Evolutionary conservation across 2,329 filamentous ascomycete genomes (phyloP).

Genomic region (Aspergillus luchuensis): DNA sequence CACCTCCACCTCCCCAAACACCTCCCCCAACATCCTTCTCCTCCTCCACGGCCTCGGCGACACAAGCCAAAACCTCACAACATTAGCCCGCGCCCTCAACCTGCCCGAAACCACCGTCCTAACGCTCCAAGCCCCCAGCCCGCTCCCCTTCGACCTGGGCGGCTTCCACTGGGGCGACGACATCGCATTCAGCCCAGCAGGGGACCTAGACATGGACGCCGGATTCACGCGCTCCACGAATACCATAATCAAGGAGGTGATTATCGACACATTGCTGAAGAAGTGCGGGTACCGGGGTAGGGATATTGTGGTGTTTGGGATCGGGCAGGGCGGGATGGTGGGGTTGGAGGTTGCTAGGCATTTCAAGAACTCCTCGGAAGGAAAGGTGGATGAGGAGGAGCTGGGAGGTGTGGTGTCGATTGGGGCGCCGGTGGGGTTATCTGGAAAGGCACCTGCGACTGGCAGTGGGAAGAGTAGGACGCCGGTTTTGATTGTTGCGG

Average conservation of each 20-base stretch:
- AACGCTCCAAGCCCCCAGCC: slow-evolving; percentile 69
- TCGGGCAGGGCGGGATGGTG: slow-evolving; percentile 67
- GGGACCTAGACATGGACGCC: slow-evolving; percentile 62
- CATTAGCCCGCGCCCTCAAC: slow-evolving; percentile 67
- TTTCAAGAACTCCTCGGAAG: slow-evolving; percentile 33
- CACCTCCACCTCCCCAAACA: slow-evolving; percentile 46
- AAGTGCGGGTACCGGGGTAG: slow-evolving; percentile 61
- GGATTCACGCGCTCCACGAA: slow-evolving; percentile 57
- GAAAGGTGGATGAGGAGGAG: slow-evolving; percentile 3
- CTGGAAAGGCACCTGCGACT: slow-evolving; percentile 1
- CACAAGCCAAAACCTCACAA: slow-evolving; percentile 66
- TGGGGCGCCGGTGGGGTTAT: background rate
- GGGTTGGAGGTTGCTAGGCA: slow-evolving; percentile 58
- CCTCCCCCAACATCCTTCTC: slow-evolving; percentile 73
- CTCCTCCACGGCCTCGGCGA: slow-evolving; percentile 86
- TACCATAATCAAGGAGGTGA: slow-evolving; percentile 54
- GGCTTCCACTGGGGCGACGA: slow-evolving; percentile 73
- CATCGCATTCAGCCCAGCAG: slow-evolving; percentile 56
- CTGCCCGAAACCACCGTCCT: slow-evolving; percentile 78
- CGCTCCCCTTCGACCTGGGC: slow-evolving; percentile 68
- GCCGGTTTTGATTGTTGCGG: slow-evolving; percentile 46
- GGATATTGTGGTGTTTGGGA: slow-evolving; percentile 67
- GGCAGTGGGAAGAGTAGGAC: slow-evolving; percentile 37
- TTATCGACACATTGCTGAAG: slow-evolving; percentile 55
- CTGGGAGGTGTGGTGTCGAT: slow-evolving; percentile 16